phyloP scores from a whole-genome alignment of 495 filamentous ascomycete species.

The Penicillium lividum region DNA sequence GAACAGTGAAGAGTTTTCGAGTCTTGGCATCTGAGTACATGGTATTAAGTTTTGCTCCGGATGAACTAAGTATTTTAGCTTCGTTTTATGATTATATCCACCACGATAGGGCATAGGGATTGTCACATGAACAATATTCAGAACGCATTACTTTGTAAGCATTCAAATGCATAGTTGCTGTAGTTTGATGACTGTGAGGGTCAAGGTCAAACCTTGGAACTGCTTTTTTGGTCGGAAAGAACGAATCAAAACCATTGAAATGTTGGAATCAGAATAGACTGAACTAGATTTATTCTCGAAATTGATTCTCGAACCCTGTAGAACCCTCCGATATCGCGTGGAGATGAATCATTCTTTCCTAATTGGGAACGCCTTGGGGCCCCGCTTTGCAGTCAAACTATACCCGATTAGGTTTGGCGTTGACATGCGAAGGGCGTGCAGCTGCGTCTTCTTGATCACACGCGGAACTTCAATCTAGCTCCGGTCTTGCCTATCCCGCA shows the following conservation, averaged over 20 bases:
- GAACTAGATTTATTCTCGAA: not conserved
- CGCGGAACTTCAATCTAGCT: slow-evolving; percentile 7
- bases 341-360: not conserved
- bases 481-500: slow-evolving; percentile 4
- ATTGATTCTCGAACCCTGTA: not conserved
- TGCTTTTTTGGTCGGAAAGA: no score
- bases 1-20: not conserved
- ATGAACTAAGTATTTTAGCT: not conserved
- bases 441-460: slow-evolving; percentile 15
- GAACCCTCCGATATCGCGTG: slow-evolving; percentile 16
- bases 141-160: no score
- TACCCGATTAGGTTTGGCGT: slow-evolving; percentile 31
- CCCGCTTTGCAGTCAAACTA: slow-evolving; percentile 7
- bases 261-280: not conserved
- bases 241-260: no score
- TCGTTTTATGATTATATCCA: not conserved
- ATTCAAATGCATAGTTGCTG: no score
- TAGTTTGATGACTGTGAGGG: no score
- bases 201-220: no score
- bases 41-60: not conserved
- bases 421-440: slow-evolving; percentile 44
- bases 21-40: not conserved
- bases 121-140: not conserved
- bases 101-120: no score
- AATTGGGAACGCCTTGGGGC: not conserved